Base-by-base conservation (phyloP, 768 basidiomycete species). In the Coprinopsis sp. region DNA sequence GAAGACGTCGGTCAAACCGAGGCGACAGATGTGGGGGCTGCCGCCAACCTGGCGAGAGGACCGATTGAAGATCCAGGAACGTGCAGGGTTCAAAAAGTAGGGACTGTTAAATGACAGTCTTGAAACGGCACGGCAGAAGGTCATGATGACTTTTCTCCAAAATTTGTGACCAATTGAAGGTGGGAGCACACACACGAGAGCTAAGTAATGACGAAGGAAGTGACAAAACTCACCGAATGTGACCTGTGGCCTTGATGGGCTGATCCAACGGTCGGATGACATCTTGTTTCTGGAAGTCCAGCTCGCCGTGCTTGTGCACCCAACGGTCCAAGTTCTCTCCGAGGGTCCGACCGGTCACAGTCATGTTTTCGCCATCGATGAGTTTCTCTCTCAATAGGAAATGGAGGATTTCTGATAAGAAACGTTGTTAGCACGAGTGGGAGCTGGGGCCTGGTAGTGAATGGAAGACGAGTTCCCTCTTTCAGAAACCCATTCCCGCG, bases 251-350 rank as follows among this genome's bases (percentile, higher is more conserved):
- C 65, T 97, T 97, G 65, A 97, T 90, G 33, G 93, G 92, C 31
- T 84, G 84, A 51, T 83, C 74, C 33, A 96, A 70, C 3, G 92
- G 92, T 29, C 88, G 81, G 61, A 97, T 89, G 55, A 97, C 81
- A 54, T 93, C 84, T 61, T 97, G 94, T 27, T 62, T 68, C 28
- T 66, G 54, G 50, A 73, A 72, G 46, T 88, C 77, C 18, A 93
- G 77, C 57, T 87, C 79, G 47, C 91, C 92, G 45, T 89, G 64
- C 51, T 84, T 76, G 64, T 85, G 82, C 12, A 77, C 79, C 93
- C 94, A 97, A 53, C 78, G 72, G 44, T 96, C 92, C 25, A 95
- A 71, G 65, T 97, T 97, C 70, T 97, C 93, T 47, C 85, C 92
- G 37, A 97, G 76, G 1, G 90, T 87, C 55, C 75, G 79, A 44